These are phyloP conservation scores for Houttuynia cordata DNA, from an alignment of 164 flowering plant species.

Conservation along the genomic window DNA sequence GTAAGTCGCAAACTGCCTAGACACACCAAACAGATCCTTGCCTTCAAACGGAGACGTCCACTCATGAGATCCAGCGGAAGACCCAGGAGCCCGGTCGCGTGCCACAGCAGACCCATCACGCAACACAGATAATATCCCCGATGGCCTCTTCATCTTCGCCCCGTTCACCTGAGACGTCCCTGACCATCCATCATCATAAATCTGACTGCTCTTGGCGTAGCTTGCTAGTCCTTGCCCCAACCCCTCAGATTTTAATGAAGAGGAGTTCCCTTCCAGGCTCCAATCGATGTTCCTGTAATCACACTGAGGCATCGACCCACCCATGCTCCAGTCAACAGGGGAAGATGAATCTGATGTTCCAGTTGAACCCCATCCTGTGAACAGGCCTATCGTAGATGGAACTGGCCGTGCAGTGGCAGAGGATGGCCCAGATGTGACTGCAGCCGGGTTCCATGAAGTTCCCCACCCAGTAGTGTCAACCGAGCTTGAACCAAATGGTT, in stretches of 20 bases:
- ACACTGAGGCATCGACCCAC: slow-evolving; percentile 33
- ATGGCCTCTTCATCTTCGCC: slow-evolving; percentile 15
- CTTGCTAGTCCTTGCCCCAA: slow-evolving; percentile 30
- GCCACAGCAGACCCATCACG: slow-evolving; percentile 30
- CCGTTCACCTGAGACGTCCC: slow-evolving; percentile 3
- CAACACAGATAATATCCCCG: slow-evolving; percentile 20
- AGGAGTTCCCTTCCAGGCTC: slow-evolving; percentile 35
- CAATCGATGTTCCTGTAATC: slow-evolving; percentile 73
- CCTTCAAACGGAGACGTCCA: slow-evolving; percentile 74
- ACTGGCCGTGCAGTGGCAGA: slow-evolving; percentile 19
- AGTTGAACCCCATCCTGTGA: slow-evolving; percentile 40
- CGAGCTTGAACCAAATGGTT: slow-evolving; percentile 15
- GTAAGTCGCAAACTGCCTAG: slow-evolving; percentile 62
- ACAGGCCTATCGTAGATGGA: slow-evolving; percentile 59
- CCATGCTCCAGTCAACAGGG: slow-evolving; percentile 56
- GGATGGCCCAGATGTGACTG: slow-evolving; percentile 15
- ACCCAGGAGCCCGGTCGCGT: slow-evolving; percentile 5
- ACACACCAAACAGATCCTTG: slow-evolving; percentile 47
- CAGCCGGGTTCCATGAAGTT: slow-evolving; percentile 18
- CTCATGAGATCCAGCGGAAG: slow-evolving; percentile 33
- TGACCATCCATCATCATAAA: slow-evolving; percentile 22
- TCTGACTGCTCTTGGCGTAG: slow-evolving; percentile 13
- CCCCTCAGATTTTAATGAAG: slow-evolving; percentile 21
- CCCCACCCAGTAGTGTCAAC: slow-evolving; percentile 18
- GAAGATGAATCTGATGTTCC: slow-evolving; percentile 48